A percentile compares a stretch with the other conserved stretches of the same genome.
phyloP scores from a whole-genome alignment of 768 basidiomycete species.

The Gloeophyllum trabeum region DNA sequence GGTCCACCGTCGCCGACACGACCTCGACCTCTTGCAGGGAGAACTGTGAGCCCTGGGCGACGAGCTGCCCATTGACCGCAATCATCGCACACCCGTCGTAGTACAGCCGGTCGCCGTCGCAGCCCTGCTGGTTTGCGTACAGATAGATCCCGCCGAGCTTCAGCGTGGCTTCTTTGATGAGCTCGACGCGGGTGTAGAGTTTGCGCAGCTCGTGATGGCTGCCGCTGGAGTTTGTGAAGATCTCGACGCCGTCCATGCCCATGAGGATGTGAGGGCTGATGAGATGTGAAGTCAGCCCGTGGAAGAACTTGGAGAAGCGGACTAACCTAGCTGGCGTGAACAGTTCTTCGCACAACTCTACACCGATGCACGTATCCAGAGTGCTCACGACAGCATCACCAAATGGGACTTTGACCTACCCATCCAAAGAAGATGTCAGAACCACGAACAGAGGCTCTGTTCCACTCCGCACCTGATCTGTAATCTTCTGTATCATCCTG shows the following conservation, averaged over 20 bases:
- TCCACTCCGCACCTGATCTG: constrained; percentile 57
- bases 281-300: not conserved
- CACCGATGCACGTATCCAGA: constrained; percentile 88
- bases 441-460: not conserved
- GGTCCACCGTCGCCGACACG: constrained; percentile 88
- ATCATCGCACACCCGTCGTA: constrained; percentile 98
- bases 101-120: constrained; percentile 95
- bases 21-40: constrained; percentile 95
- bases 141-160: constrained; percentile 97
- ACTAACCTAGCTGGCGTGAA: constrained; percentile 89
- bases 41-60: constrained; percentile 96
- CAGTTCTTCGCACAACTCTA: constrained; percentile 94
- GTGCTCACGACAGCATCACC: constrained; percentile 95
- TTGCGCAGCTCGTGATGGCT: constrained; percentile 99
- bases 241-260: constrained; percentile 98
- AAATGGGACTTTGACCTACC: constrained; percentile 80
- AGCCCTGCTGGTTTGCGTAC: constrained; percentile 98
- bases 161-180: constrained; percentile 93
- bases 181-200: constrained; percentile 78
- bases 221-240: constrained; percentile 97
- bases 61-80: constrained; percentile 82
- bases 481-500: constrained; percentile 77
- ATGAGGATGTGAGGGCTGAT: constrained; percentile 89
- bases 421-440: not conserved
- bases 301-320: not conserved